Evolutionary conservation across 2,329 filamentous ascomycete genomes (phyloP).

Genomic region (Colletotrichum magnum): DNA sequence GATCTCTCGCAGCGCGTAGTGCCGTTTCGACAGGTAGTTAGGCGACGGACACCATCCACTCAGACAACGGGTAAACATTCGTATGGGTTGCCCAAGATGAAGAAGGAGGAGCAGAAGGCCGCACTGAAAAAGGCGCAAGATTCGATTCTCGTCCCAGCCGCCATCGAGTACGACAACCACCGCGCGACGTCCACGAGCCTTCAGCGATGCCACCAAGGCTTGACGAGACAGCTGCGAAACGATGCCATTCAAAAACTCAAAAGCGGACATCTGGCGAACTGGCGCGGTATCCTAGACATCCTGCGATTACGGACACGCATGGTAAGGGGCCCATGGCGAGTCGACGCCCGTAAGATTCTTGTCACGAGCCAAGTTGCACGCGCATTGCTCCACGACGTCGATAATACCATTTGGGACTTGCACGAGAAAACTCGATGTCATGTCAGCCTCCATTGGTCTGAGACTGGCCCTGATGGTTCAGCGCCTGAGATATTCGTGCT

Average conservation of each 20-base stretch:
- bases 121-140: conserved; percentile 16
- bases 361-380: conserved; percentile 41
- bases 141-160: conserved; percentile 49
- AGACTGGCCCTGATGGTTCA: not conserved
- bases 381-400: conserved; percentile 40
- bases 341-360: conserved; percentile 45
- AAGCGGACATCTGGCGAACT: conserved; percentile 51
- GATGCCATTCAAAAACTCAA: conserved; percentile 51
- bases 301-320: conserved; percentile 55
- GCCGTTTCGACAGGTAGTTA: no score
- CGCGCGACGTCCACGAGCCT: conserved; percentile 41
- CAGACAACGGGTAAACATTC: no score
- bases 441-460: conserved; percentile 40
- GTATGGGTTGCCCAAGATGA: not conserved
- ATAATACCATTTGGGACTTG: conserved; percentile 48
- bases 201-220: conserved; percentile 43
- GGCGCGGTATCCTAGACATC: conserved; percentile 55
- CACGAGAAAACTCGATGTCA: conserved; percentile 45
- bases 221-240: conserved; percentile 54
- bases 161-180: conserved; percentile 40
- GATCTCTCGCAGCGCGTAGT: no score
- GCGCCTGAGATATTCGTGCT: conserved; percentile 4
- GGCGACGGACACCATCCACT: no score
- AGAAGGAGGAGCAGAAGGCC: not conserved
- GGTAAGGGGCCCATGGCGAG: conserved; percentile 34